These are phyloP conservation scores for Cucumis cinereus DNA, from an alignment of 306 rosid species.

Conservation along the genomic window DNA sequence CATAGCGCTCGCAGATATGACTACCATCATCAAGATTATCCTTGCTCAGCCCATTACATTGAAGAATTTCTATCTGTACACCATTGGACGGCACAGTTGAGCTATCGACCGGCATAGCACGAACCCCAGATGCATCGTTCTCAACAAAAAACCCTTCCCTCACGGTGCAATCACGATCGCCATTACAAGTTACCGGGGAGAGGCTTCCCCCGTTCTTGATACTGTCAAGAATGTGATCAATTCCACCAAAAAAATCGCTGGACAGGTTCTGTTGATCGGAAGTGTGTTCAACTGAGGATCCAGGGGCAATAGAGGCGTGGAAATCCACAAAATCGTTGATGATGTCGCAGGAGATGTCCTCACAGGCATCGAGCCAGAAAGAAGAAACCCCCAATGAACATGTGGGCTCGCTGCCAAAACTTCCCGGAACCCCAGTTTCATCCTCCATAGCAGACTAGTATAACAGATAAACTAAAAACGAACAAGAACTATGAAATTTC, in stretches of 20 bases:
- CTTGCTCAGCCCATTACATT: slow-evolving; percentile 8
- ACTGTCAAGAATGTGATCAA: slow-evolving; percentile 76
- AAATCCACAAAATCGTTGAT: slow-evolving; percentile 45
- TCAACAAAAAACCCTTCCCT: slow-evolving; percentile 14
- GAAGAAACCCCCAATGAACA: slow-evolving; percentile 25
- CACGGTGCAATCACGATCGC: not conserved
- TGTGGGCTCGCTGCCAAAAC: not conserved
- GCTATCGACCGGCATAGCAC: slow-evolving; percentile 11
- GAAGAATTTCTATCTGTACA: slow-evolving; percentile 3
- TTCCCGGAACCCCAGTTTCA: slow-evolving; percentile 29
- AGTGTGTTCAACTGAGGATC: slow-evolving; percentile 18
- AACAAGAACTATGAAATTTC: not conserved
- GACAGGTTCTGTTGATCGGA: slow-evolving; percentile 45
- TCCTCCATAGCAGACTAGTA: slow-evolving; percentile 32
- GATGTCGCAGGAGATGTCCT: slow-evolving; percentile 70
- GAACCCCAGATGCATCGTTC: slow-evolving; percentile 10
- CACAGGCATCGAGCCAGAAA: slow-evolving; percentile 93
- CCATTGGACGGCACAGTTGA: slow-evolving; percentile 10
- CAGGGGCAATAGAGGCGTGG: slow-evolving; percentile 24
- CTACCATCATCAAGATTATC: slow-evolving; percentile 8
- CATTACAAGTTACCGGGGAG: slow-evolving; percentile 22
- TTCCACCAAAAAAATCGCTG: slow-evolving; percentile 71
- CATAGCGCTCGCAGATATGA: slow-evolving; percentile 14
- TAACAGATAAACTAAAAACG: not conserved
- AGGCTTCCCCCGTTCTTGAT: slow-evolving; percentile 63